phyloP scores from a whole-genome alignment of 768 basidiomycete species.

The Boletus coccyginus region DNA sequence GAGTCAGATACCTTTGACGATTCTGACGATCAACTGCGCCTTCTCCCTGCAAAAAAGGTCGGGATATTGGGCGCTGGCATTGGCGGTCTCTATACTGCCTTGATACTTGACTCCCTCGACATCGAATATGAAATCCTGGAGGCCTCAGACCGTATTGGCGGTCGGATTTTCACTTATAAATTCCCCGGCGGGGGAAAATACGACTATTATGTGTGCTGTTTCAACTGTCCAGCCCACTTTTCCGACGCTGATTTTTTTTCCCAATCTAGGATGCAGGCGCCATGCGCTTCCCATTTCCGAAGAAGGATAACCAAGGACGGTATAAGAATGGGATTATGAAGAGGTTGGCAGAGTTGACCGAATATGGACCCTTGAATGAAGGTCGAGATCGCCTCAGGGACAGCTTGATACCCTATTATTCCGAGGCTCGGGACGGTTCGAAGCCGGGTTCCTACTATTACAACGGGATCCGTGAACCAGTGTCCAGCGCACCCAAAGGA shows the following conservation, averaged over 20 bases:
- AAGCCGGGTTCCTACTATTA: conserved; percentile 5
- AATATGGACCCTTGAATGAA: conserved; percentile 25
- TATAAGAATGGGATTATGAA: conserved; percentile 30
- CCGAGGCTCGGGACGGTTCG: conserved; percentile 7
- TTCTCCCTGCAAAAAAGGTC: conserved; percentile 3
- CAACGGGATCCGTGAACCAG: conserved; percentile 5
- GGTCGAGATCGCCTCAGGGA: conserved; percentile 13
- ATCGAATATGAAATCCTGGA: conserved; percentile 47
- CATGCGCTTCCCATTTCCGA: conserved; percentile 35
- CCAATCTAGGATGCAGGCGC: conserved; percentile 34
- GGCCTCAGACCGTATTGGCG: conserved; percentile 39
- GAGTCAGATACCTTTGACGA: background rate
- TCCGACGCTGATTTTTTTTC: background rate
- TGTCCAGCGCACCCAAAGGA: background rate
- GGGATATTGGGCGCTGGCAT: conserved; percentile 23
- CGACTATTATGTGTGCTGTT: conserved; percentile 33
- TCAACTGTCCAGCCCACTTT: too few species aligned
- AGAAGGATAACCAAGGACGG: conserved; percentile 9
- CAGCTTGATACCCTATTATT: conserved; percentile 23
- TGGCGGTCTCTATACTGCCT: conserved; percentile 40
- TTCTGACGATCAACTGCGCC: background rate
- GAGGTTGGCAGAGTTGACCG: conserved; percentile 30
- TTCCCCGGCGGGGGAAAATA: conserved; percentile 32
- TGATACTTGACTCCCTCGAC: conserved; percentile 43
- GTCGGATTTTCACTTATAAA: conserved; percentile 42